phyloP scores from a whole-genome alignment of 2,329 filamentous ascomycete species.

The Cladosporium sp. region DNA sequence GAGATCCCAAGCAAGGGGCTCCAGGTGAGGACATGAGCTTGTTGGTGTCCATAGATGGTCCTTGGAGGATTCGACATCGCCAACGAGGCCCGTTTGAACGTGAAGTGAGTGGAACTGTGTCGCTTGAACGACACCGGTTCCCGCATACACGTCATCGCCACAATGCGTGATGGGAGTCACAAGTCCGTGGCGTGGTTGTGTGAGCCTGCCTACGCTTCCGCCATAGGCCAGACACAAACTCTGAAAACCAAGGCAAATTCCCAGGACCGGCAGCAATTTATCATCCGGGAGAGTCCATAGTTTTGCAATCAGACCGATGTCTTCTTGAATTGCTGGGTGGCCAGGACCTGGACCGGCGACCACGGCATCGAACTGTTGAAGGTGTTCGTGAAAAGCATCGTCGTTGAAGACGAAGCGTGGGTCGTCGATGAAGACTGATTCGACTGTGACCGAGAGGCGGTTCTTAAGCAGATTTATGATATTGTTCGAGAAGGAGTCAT shows the following conservation, averaged over 20 bases:
- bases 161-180: conserved; percentile 67
- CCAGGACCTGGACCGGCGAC: conserved; percentile 91
- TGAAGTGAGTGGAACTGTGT: conserved; percentile 75
- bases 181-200: conserved; percentile 80
- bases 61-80: conserved; percentile 34
- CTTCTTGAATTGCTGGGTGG: conserved; percentile 68
- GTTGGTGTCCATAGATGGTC: conserved; percentile 42
- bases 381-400: conserved; percentile 47
- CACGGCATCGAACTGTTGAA: conserved; percentile 73
- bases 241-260: conserved; percentile 88
- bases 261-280: conserved; percentile 73
- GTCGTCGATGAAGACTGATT: conserved; percentile 68
- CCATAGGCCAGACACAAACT: conserved; percentile 72
- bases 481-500: conserved; percentile 96
- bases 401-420: conserved; percentile 39
- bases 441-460: conserved; percentile 58
- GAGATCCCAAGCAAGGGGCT: conserved; percentile 53
- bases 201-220: conserved; percentile 64
- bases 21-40: conserved; percentile 39
- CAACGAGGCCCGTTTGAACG: conserved; percentile 39
- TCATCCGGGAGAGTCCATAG: conserved; percentile 69
- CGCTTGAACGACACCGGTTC: conserved; percentile 62
- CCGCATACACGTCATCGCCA: conserved; percentile 65
- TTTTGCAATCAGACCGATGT: conserved; percentile 78
- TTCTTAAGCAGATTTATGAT: conserved; percentile 80